Percentiles rank a stretch among this genome's conserved stretches.
These are phyloP conservation scores for Hordeum marinum DNA, from an alignment of 176 grass and related monocot genomes.

Conservation along the genomic window DNA sequence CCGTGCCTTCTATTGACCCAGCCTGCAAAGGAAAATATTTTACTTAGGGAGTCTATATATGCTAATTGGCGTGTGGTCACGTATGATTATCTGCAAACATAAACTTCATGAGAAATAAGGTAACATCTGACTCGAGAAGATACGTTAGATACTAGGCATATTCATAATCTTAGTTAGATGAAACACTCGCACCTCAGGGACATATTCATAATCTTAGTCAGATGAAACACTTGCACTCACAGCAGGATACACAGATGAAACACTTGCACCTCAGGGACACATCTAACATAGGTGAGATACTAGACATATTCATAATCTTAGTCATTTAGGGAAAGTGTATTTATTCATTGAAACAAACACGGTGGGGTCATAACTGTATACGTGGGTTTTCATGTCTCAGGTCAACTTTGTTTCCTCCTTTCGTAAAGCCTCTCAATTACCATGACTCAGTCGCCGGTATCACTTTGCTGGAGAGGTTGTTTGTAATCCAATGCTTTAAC, in stretches of 20 bases:
- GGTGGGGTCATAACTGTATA: background rate
- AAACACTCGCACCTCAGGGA: too few relatives aligned
- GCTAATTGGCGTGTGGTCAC: background rate
- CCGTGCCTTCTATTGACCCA: conserved; percentile 83
- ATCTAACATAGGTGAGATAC: background rate
- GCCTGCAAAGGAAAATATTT: conserved; percentile 51
- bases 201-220: too few relatives aligned
- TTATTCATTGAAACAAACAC: background rate
- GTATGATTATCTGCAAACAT: background rate
- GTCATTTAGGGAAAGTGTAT: background rate
- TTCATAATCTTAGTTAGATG: too few relatives aligned
- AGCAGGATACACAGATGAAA: background rate
- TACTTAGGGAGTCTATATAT: background rate
- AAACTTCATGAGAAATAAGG: background rate
- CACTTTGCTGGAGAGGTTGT: background rate
- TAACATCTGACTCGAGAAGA: background rate
- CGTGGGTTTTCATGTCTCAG: background rate
- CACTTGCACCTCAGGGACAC: background rate
- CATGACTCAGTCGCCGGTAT: background rate
- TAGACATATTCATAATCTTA: background rate
- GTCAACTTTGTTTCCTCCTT: background rate
- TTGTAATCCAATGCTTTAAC: background rate
- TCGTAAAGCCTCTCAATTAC: background rate
- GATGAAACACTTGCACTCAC: background rate
- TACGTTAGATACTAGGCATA: too few relatives aligned